These are phyloP conservation scores for Tephrocybe sp. DNA, from an alignment of 768 basidiomycete species.

Conservation along the genomic window DNA sequence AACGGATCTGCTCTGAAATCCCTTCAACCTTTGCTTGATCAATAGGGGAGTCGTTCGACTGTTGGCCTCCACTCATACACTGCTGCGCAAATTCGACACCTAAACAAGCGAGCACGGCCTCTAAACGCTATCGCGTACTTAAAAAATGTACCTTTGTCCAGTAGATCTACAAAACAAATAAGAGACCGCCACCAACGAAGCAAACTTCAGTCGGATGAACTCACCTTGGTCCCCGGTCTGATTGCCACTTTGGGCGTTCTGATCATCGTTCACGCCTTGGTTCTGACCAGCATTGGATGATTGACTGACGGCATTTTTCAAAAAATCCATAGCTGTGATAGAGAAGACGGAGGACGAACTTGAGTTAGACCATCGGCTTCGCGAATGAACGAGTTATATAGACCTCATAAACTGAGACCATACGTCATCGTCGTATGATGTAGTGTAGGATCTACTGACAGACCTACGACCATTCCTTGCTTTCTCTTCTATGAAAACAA, in stretches of 20 bases:
- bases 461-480: too few relatives aligned
- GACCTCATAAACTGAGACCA: too few relatives aligned
- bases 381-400: too few relatives aligned
- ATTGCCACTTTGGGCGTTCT: neutral
- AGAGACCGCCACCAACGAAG: too few relatives aligned
- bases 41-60: conserved; percentile 39
- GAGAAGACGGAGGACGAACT: too few relatives aligned
- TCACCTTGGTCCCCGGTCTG: neutral
- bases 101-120: neutral
- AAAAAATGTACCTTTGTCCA: conserved; percentile 1
- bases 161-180: neutral
- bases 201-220: too few relatives aligned
- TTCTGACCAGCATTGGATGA: too few relatives aligned
- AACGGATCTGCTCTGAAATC: conserved; percentile 37
- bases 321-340: conserved; percentile 2
- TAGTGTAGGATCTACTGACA: too few relatives aligned
- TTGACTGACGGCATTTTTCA: neutral
- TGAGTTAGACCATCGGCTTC: too few relatives aligned
- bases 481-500: too few relatives aligned
- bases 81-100: conserved; percentile 41
- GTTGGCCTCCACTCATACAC: conserved; percentile 31
- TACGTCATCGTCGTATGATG: too few relatives aligned
- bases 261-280: neutral
- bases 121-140: neutral
- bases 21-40: conserved; percentile 42